Percentiles rank a stretch among this genome's conserved stretches.
Evolutionary conservation across 148 eudicot species (phyloP).

Genomic region (Rhododendron griersonianum): DNA sequence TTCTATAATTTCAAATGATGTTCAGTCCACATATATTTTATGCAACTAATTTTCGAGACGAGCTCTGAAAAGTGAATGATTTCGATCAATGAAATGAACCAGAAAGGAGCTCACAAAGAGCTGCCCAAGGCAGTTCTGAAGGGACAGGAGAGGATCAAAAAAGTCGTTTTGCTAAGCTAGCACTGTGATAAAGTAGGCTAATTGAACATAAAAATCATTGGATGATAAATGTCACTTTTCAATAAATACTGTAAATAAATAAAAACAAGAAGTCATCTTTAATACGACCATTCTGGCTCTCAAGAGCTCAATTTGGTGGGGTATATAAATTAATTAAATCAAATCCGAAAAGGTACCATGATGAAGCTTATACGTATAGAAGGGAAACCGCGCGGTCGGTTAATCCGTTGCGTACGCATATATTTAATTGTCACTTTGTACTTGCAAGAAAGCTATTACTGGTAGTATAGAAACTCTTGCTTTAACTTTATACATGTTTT

Average conservation of each 20-base stretch:
- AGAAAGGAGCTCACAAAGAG: neutral
- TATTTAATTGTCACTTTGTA: neutral
- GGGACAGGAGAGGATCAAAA: neutral
- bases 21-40: neutral
- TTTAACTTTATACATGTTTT: neutral
- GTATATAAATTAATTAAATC: neutral
- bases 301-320: neutral
- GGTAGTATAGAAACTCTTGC: neutral
- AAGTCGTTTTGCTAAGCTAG: neutral
- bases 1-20: neutral
- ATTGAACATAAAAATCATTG: neutral
- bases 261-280: neutral
- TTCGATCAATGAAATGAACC: neutral
- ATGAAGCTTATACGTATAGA: neutral
- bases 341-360: neutral
- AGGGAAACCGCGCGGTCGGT: too few species aligned
- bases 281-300: neutral
- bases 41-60: neutral
- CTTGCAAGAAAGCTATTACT: neutral
- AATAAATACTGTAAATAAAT: fast-evolving
- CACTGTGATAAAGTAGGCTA: neutral
- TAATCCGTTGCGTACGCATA: neutral
- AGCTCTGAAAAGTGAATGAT: neutral
- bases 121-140: neutral
- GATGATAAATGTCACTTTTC: neutral